Evolutionary conservation across 768 basidiomycete genomes (phyloP), one percentile per base, ranked within the genome.

Genomic region (Coprinopsis strossmayeri): DNA sequence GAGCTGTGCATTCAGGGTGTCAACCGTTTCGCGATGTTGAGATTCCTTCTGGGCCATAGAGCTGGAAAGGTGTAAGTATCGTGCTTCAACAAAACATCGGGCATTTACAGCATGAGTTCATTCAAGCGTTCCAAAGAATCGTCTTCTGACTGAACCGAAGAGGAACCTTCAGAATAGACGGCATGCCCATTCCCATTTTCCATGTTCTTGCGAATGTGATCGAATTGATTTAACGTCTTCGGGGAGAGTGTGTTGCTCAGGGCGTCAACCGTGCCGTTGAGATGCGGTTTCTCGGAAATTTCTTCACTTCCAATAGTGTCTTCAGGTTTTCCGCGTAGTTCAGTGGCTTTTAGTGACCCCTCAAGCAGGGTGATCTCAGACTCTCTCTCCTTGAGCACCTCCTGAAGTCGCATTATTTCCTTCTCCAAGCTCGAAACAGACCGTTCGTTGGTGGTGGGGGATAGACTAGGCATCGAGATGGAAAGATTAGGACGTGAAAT

Each of bases 11-110:
- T 81, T 82, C 53, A 97, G 73, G 26, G 70, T 69, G 34, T 90
- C 83, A 23, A 96, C 86, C 20, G 78, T 61, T 59, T 95, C 90
- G 28, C 81, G 80, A 61, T 98, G 95, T 27, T 82, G 73, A 3
- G 90, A 86, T 64, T 99, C 96, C 63, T 98, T 98, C 69, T 90
- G 86, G 2, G 94, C 94, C 95, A 98, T 97, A 2, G 95, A 91
- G 54, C 92, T 96, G 50, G 11, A 49, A 52, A 23, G 38, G 39
- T 43, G 34, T 51, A 56, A 41, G 48, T 26, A 2, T 38, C 38
- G 20, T 7, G 2, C 34, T 26, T 28, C 25, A 21, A 40, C 17
- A 46, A 25, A 38, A 27, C 18, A 38, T 35, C 49, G 55, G 47
- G 37, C 11, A 69, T 89, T 58, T 59, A 94, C 89, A 86, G 71